Conservation (phyloP, 345 rosid genomes). For the Acer campestre region DNA sequence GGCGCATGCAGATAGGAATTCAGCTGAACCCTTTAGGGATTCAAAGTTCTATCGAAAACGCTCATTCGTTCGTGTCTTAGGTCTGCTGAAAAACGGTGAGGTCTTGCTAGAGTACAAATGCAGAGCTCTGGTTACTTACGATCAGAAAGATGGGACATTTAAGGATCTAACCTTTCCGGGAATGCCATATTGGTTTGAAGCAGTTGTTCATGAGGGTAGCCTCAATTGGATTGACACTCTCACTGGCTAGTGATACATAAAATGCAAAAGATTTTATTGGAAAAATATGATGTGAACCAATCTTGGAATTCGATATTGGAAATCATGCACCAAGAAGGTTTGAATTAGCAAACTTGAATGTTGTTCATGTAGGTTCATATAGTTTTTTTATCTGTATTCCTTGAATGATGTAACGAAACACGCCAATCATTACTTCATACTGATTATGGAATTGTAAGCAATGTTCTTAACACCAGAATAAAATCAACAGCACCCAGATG, state of each 20-base stretch:
- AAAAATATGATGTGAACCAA: conserved; percentile 18
- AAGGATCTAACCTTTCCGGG: not conserved
- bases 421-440: no score
- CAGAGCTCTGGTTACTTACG: conserved; percentile 5
- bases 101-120: not conserved
- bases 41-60: conserved; percentile 3
- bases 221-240: conserved; percentile 1
- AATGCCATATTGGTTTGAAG: conserved; percentile 9
- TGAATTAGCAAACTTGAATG: no score
- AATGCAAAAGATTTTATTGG: not conserved
- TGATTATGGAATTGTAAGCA: no score
- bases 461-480: no score
- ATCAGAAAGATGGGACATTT: not conserved
- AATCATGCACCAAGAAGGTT: conserved; percentile 15
- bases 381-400: no score
- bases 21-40: not conserved
- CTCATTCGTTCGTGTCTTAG: not conserved
- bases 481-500: no score
- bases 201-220: not conserved
- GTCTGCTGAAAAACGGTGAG: conserved; percentile 14
- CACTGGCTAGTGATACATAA: not conserved
- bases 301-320: conserved; percentile 34
- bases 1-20: not conserved
- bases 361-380: no score
- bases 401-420: no score